phyloP scores from a whole-genome alignment of 2,329 filamentous ascomycete genomes.

The Microcera coccophila region DNA sequence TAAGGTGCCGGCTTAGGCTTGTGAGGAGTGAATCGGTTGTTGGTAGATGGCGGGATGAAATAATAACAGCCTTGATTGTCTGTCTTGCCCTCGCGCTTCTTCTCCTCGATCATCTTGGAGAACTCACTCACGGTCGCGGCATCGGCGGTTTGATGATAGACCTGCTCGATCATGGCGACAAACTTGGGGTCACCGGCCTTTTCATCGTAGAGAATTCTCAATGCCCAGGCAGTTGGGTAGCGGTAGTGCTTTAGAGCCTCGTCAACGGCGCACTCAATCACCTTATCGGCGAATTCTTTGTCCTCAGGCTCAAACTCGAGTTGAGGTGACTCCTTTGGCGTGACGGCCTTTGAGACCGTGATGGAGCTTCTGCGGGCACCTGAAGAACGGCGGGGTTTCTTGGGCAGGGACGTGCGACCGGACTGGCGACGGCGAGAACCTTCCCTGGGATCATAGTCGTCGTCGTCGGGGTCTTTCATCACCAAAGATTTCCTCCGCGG shows the following conservation, averaged over 20 bases:
- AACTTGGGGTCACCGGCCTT: constrained; percentile 49
- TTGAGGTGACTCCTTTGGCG: constrained; percentile 11
- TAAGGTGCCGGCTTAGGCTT: constrained; percentile 50
- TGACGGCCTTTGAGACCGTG: constrained; percentile 19
- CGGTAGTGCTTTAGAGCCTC: constrained; percentile 54
- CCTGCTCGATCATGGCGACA: constrained; percentile 54
- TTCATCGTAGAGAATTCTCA: constrained; percentile 59
- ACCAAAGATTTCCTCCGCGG: constrained; percentile 25
- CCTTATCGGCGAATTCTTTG: constrained; percentile 46
- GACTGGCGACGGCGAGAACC: constrained; percentile 32
- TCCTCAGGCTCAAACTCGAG: constrained; percentile 29
- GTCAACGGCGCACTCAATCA: constrained; percentile 56
- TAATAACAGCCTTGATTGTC: constrained; percentile 50
- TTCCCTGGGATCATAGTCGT: constrained; percentile 43
- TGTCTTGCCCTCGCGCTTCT: constrained; percentile 56
- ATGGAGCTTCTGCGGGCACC: constrained; percentile 19
- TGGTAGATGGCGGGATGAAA: constrained; percentile 49
- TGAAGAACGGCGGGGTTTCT: constrained; percentile 26
- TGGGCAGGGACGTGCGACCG: constrained; percentile 30
- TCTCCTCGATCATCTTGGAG: constrained; percentile 45
- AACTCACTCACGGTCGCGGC: constrained; percentile 50
- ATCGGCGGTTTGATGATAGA: constrained; percentile 56
- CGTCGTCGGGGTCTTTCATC: constrained; percentile 35
- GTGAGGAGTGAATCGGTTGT: constrained; percentile 40
- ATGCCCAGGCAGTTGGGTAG: constrained; percentile 60